Evolutionary conservation across 495 filamentous ascomycete genomes (phyloP).

Genomic region (Lasiosphaeria hispida): DNA sequence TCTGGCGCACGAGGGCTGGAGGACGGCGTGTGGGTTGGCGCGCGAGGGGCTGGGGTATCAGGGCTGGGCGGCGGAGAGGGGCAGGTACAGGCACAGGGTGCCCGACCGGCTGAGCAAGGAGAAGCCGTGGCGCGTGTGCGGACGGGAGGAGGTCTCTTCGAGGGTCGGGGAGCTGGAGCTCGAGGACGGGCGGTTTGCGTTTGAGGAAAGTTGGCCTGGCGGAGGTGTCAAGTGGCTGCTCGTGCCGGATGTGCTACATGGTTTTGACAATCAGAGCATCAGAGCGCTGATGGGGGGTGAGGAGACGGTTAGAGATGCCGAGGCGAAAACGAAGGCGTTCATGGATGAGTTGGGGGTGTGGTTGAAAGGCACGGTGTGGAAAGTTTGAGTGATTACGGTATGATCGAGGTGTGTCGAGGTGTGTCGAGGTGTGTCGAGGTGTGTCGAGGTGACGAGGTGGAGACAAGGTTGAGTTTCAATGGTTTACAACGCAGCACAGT

Average conservation of each 20-base stretch:
- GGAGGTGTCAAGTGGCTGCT: slow-evolving; percentile 36
- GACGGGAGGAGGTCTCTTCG: slow-evolving; percentile 6
- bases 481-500: no score
- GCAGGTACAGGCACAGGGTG: slow-evolving; percentile 17
- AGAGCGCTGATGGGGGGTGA: slow-evolving; percentile 14
- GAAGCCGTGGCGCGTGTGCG: slow-evolving; percentile 11
- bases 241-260: slow-evolving; percentile 36
- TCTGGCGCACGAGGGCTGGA: slow-evolving; percentile 33
- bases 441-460: no score
- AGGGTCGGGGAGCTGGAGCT: slow-evolving; percentile 1
- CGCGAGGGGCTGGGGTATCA: neutral
- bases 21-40: slow-evolving; percentile 30
- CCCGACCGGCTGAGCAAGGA: slow-evolving; percentile 17
- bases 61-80: slow-evolving; percentile 14
- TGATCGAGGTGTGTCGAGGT: no score
- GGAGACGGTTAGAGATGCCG: slow-evolving; percentile 28
- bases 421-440: no score
- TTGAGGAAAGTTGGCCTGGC: slow-evolving; percentile 25
- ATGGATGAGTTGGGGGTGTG: slow-evolving; percentile 31
- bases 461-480: no score
- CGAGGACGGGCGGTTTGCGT: slow-evolving; percentile 31
- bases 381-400: neutral
- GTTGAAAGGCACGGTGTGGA: slow-evolving; percentile 33
- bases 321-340: slow-evolving; percentile 27
- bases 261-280: slow-evolving; percentile 26